A percentile compares a stretch with the other conserved stretches of the same genome.
phyloP scores from a whole-genome alignment of 345 rosid species.

The Schrenkiella parvula region DNA sequence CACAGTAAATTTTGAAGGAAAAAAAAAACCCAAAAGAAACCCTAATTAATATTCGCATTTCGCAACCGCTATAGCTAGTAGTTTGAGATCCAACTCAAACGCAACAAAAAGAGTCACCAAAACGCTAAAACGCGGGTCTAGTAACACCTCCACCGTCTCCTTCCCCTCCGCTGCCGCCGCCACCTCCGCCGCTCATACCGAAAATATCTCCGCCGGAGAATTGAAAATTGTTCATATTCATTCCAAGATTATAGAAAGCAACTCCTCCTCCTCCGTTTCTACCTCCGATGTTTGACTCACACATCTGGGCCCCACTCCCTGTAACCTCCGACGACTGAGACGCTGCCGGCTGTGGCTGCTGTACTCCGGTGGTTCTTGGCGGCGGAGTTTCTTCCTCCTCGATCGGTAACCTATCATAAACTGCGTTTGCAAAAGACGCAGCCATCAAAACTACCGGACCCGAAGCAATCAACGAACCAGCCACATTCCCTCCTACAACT shows the following conservation, averaged over 20 bases:
- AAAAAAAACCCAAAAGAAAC: neutral
- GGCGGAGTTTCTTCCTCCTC: conserved; percentile 44
- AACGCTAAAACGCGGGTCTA: conserved; percentile 52
- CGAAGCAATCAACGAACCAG: conserved; percentile 58
- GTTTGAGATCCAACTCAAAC: conserved; percentile 15
- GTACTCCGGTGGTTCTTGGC: conserved; percentile 29
- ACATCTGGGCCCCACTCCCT: conserved; percentile 15
- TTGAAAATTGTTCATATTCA: conserved; percentile 44
- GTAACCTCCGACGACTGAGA: conserved; percentile 38
- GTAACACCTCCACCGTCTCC: conserved; percentile 20
- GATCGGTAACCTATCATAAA: conserved; percentile 64
- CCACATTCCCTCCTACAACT: conserved; percentile 70
- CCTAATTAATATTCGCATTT: conserved; percentile 26
- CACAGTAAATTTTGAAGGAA: conserved; percentile 3
- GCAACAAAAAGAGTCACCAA: conserved; percentile 25
- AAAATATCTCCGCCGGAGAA: conserved; percentile 48
- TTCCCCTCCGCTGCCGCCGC: conserved; percentile 1
- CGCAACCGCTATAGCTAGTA: conserved; percentile 4
- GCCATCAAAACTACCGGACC: conserved; percentile 73
- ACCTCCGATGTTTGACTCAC: conserved; percentile 26
- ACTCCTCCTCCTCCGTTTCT: conserved; percentile 35
- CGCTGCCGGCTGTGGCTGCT: conserved; percentile 36
- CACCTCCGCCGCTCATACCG: conserved; percentile 40
- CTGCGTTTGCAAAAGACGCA: conserved; percentile 66
- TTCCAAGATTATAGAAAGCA: conserved; percentile 53